Conservation (phyloP, 2,329 filamentous ascomycete species). For the Diaporthe sp. region DNA sequence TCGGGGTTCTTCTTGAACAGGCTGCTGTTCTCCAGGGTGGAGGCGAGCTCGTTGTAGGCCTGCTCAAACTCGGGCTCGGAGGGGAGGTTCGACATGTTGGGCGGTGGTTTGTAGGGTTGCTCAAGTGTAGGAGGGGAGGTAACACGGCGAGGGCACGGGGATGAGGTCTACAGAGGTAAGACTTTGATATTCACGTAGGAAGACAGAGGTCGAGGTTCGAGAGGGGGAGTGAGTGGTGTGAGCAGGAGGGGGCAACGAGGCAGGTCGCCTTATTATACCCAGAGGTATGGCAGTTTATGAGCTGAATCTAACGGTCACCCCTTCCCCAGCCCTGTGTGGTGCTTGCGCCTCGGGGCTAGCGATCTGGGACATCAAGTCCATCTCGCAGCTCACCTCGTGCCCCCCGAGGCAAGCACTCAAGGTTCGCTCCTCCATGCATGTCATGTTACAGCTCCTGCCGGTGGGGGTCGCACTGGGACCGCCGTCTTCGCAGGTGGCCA, state of each 20-base stretch:
- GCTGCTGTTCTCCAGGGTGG: slow-evolving; percentile 91
- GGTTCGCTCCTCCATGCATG: not conserved
- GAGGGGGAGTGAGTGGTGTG: not conserved
- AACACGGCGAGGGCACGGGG: not conserved
- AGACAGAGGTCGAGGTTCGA: slow-evolving; percentile 11
- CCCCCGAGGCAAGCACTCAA: not conserved
- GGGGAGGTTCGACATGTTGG: slow-evolving; percentile 83
- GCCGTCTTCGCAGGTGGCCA: slow-evolving; percentile 15
- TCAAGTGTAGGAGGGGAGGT: not conserved
- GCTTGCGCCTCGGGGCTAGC: slow-evolving; percentile 6
- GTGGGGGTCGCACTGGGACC: slow-evolving; percentile 23
- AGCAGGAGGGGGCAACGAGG: slow-evolving; percentile 10
- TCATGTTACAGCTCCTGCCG: slow-evolving; percentile 2
- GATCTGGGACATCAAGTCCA: slow-evolving; percentile 7
- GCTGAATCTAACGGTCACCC: slow-evolving; percentile 25
- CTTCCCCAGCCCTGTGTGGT: not conserved
- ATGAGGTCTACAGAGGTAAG: not conserved
- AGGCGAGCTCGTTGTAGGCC: slow-evolving; percentile 96
- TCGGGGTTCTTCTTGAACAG: slow-evolving; percentile 96
- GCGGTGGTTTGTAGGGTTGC: slow-evolving; percentile 19
- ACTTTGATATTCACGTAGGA: not conserved
- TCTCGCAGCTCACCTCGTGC: not conserved
- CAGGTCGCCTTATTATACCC: slow-evolving; percentile 26
- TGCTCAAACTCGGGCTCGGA: slow-evolving; percentile 98
- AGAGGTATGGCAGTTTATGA: not conserved